Conservation (phyloP, 495 filamentous ascomycete species). For the Ascodesmis nigricans region DNA sequence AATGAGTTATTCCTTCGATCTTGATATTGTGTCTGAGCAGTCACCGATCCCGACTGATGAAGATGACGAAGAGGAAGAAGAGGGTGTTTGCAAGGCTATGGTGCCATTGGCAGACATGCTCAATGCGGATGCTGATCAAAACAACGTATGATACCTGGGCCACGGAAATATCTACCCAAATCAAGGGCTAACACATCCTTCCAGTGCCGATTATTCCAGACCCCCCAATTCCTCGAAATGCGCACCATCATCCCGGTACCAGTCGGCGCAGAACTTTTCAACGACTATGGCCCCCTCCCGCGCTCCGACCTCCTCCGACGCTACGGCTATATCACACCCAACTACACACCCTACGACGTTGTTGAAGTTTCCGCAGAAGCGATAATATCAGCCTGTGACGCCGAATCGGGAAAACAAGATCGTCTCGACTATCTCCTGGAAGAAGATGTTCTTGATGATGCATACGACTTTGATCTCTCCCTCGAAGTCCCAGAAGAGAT, state of each 20-base stretch:
- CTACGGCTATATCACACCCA: conserved; percentile 69
- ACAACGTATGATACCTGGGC: conserved; percentile 33
- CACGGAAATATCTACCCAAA: conserved; percentile 3
- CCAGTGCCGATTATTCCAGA: conserved; percentile 18
- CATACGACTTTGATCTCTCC: conserved; percentile 10
- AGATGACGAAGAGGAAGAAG: conserved; percentile 45
- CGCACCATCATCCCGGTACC: conserved; percentile 30
- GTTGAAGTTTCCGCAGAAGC: conserved; percentile 44
- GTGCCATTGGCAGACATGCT: conserved; percentile 81
- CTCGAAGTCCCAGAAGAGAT: conserved; percentile 18
- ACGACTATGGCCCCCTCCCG: conserved; percentile 73
- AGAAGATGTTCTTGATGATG: conserved; percentile 14
- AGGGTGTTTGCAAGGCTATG: conserved; percentile 49
- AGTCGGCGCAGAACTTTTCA: conserved; percentile 62
- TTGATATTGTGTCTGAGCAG: conserved; percentile 27
- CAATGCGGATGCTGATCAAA: conserved; percentile 72
- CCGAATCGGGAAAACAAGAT: conserved; percentile 27
- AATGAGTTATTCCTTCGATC: conserved; percentile 89
- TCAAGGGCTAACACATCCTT: neutral
- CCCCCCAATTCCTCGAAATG: conserved; percentile 17
- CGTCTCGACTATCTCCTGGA: conserved; percentile 17
- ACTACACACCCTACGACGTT: conserved; percentile 60
- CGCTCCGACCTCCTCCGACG: conserved; percentile 62
- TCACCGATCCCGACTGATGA: conserved; percentile 27
- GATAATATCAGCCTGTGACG: conserved; percentile 30